A percentile compares a stretch with the other conserved stretches of the same genome.
Evolutionary conservation across 352 stramenopile species (phyloP).

Genomic region (Pythium grandisporangium): DNA sequence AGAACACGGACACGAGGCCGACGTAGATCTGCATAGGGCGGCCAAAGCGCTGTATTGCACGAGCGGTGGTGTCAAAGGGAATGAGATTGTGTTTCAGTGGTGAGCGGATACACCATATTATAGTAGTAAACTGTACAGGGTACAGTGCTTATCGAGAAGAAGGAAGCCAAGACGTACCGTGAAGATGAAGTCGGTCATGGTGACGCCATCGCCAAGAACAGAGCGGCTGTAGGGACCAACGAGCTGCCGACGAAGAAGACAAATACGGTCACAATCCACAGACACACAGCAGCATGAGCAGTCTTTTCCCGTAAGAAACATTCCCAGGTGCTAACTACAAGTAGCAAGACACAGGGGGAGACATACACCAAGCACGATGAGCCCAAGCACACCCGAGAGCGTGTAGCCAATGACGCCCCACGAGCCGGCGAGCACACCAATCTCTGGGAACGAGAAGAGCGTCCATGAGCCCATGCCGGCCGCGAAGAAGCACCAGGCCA

Average conservation of each 20-base stretch:
- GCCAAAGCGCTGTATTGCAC: conserved; percentile 42
- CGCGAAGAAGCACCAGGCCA: conserved; percentile 77
- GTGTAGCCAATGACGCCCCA: conserved; percentile 76
- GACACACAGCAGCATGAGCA: too few relatives aligned
- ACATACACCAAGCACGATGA: conserved; percentile 39
- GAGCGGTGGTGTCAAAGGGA: too few relatives aligned
- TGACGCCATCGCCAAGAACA: conserved; percentile 58
- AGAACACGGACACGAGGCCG: conserved; percentile 58
- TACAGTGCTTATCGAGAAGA: not conserved
- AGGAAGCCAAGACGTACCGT: conserved; percentile 13
- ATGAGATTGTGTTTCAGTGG: too few relatives aligned
- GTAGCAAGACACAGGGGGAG: not conserved
- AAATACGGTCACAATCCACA: not conserved
- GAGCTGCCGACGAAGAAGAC: conserved; percentile 7
- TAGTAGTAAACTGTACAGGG: not conserved
- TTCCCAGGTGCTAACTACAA: too few relatives aligned
- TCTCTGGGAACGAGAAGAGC: conserved; percentile 68
- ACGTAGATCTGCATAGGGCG: conserved; percentile 62
- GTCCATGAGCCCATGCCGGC: conserved; percentile 69
- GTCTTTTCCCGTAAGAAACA: too few relatives aligned
- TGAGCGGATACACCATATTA: too few relatives aligned
- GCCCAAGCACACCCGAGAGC: conserved; percentile 45
- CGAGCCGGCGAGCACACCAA: conserved; percentile 61
- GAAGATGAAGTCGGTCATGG: conserved; percentile 59
- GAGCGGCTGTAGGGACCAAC: conserved; percentile 49